Evolutionary conservation across 768 basidiomycete genomes (phyloP).

Genomic region (Phaffia tasmanica): DNA sequence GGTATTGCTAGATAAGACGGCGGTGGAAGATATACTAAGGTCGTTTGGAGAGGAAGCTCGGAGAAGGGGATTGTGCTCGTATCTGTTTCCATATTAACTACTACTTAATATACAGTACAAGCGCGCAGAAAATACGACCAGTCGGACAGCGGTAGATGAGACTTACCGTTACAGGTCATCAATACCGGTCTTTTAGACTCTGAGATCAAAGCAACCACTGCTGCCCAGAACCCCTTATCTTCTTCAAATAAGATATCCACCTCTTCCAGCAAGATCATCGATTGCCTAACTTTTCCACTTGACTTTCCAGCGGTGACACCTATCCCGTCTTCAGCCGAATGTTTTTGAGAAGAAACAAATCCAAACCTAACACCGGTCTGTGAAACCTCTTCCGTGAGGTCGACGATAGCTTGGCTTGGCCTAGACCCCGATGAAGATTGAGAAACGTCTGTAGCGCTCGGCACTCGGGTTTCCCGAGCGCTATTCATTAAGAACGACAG

Average conservation of each 20-base stretch:
- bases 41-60: conserved; percentile 66
- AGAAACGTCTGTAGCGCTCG: too few relatives aligned
- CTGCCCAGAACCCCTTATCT: conserved; percentile 69
- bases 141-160: background rate
- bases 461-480: background rate
- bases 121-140: background rate
- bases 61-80: conserved; percentile 50
- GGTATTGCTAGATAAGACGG: conserved; percentile 48
- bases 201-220: conserved; percentile 66
- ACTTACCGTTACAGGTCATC: conserved; percentile 85
- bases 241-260: conserved; percentile 86
- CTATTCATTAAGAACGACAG: conserved; percentile 5
- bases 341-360: background rate
- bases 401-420: background rate
- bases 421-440: background rate
- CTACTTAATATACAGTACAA: conserved; percentile 48
- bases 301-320: background rate
- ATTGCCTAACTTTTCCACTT: conserved; percentile 51
- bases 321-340: background rate
- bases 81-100: background rate
- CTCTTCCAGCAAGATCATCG: conserved; percentile 83
- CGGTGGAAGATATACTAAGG: conserved; percentile 56
- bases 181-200: conserved; percentile 79
- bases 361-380: too few relatives aligned
- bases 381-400: too few relatives aligned